phyloP scores from a whole-genome alignment of 2,329 filamentous ascomycete genomes.

The Cercospora sesami region DNA sequence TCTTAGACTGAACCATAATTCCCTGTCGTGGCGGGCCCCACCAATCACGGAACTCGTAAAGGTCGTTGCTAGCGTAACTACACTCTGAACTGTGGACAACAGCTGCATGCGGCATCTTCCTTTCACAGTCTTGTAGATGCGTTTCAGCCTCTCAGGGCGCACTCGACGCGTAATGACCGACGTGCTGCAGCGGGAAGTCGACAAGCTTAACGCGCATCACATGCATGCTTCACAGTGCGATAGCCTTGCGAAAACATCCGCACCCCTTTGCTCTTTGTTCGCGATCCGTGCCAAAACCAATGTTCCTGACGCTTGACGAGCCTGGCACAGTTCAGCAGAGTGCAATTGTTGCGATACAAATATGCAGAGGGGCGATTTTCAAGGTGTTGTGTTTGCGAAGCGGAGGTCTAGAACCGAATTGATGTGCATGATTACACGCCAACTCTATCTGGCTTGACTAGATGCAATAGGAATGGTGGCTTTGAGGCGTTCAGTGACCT shows the following conservation, averaged over 20 bases:
- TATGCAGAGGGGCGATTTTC: background rate
- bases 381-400: background rate
- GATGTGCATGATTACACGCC: conserved; percentile 4
- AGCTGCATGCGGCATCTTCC: conserved; percentile 1
- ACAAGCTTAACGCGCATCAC: background rate
- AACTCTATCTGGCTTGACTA: conserved; percentile 11
- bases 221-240: background rate
- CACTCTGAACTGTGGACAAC: background rate
- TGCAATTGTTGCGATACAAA: too few species aligned
- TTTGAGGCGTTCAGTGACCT: background rate
- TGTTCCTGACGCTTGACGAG: background rate
- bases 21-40: background rate
- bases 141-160: background rate
- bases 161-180: background rate
- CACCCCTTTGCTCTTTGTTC: background rate
- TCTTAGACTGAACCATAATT: background rate
- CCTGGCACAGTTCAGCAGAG: background rate
- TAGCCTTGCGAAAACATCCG: background rate
- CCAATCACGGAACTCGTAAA: background rate
- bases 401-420: background rate
- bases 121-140: background rate
- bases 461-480: conserved; percentile 9
- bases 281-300: background rate
- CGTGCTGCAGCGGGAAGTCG: background rate
- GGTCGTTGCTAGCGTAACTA: background rate